phyloP scores from a whole-genome alignment of 108 stramenopile genomes.

The Licmophora abbreviata region DNA sequence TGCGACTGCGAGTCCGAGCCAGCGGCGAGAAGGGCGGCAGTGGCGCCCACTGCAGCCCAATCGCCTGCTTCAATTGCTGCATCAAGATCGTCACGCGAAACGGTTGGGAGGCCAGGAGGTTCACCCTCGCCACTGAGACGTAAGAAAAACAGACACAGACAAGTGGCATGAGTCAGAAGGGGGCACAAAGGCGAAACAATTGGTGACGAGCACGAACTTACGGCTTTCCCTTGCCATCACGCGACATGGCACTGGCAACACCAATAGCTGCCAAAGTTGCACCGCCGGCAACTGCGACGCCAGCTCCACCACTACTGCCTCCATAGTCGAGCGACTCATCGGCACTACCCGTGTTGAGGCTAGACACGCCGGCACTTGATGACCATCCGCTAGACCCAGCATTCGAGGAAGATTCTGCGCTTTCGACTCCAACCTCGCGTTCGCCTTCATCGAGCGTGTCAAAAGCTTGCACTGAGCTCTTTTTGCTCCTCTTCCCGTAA shows the following conservation, averaged over 20 bases:
- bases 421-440: conserved; percentile 3
- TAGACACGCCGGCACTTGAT: conserved; percentile 37
- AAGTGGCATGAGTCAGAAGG: background rate
- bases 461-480: conserved; percentile 2
- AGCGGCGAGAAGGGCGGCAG: conserved; percentile 71
- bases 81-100: conserved; percentile 55
- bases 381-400: conserved; percentile 53
- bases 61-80: conserved; percentile 73
- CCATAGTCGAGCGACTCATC: conserved; percentile 27
- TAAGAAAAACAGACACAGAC: background rate
- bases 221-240: background rate
- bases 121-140: conserved; percentile 5
- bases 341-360: conserved; percentile 45
- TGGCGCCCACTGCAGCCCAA: conserved; percentile 82
- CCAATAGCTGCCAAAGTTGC: conserved; percentile 38
- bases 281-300: conserved; percentile 15
- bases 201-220: background rate
- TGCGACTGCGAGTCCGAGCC: conserved; percentile 61
- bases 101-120: conserved; percentile 10
- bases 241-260: conserved; percentile 20
- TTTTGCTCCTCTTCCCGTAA: conserved; percentile 2
- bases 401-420: conserved; percentile 17
- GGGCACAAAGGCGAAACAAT: background rate
- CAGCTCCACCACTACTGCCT: conserved; percentile 4
- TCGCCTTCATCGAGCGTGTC: conserved; percentile 11